phyloP scores from a whole-genome alignment of 2,329 filamentous ascomycete species.

The Plectosphaerella plurivora region DNA sequence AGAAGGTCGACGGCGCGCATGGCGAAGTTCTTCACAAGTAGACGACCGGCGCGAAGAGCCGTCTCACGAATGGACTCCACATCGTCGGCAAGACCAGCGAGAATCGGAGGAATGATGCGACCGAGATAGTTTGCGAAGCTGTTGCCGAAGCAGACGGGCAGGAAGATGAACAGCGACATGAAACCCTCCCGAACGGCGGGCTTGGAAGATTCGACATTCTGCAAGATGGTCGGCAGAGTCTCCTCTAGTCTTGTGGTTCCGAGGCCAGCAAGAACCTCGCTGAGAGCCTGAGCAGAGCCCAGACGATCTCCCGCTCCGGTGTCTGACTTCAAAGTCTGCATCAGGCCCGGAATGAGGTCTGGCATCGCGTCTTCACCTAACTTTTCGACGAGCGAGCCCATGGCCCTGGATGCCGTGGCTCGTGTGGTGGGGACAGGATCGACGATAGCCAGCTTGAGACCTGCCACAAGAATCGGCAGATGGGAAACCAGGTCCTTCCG shows the following conservation, averaged over 20 bases:
- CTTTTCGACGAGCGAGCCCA: conserved; percentile 97
- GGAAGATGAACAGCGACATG: conserved; percentile 99
- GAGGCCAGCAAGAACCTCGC: conserved; percentile 90
- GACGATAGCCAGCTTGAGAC: conserved; percentile 82
- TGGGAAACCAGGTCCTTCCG: conserved; percentile 90
- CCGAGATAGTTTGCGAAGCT: conserved; percentile 94
- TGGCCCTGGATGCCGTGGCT: conserved; percentile 90
- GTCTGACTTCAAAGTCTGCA: conserved; percentile 96
- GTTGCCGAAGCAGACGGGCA: conserved; percentile 98
- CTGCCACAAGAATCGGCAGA: conserved; percentile 86
- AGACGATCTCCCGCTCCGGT: conserved; percentile 93
- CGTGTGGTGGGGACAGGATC: conserved; percentile 95
- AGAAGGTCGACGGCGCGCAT: conserved; percentile 90
- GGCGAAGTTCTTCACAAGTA: conserved; percentile 98
- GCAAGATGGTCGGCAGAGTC: conserved; percentile 89
- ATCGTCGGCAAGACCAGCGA: conserved; percentile 91
- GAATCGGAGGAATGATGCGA: conserved; percentile 91
- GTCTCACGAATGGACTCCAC: conserved; percentile 95
- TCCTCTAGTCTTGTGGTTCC: conserved; percentile 92
- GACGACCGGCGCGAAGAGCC: conserved; percentile 85
- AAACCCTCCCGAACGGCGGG: conserved; percentile 92
- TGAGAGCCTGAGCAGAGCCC: conserved; percentile 92
- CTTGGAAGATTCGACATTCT: conserved; percentile 91
- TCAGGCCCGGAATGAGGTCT: conserved; percentile 94
- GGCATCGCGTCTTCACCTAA: conserved; percentile 94